Evolutionary conservation across 2,329 filamentous ascomycete species (phyloP), one percentile per base, ranked within the genome.

Genomic region (Paracoccidioides lutzii): DNA sequence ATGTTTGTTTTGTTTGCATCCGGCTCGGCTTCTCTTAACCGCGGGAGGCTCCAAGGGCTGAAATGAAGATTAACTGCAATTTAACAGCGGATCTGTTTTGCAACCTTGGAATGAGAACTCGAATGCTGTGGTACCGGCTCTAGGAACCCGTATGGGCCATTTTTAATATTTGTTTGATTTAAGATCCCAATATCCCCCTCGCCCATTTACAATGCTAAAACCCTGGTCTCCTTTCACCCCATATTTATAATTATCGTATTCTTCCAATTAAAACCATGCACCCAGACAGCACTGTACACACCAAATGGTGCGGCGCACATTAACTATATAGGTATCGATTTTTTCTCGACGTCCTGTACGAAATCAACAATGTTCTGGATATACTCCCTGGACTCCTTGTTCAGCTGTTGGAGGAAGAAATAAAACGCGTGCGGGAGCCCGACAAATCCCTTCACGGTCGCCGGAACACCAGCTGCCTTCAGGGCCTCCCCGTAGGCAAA

Each of bases 361-460:
- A 45, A 53, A 44, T 53, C 32, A 14, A 53, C 41, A 3, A 53
- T 41, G 41, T 53, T 53, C 30, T 53, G 52, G n/a, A 53, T 32
- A 15, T 37, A 53, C 5, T 53, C 52, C 22, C 52, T 45, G 15
- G 52, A 37, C 7, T 53, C 52, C 41, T 53, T 53, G 32, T 53
- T 41, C 9, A 44, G 41, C 8, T 22, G 14, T 32, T 53, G 37
- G 40, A 44, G 30, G 41, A 53, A 53, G n/a, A 53, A 35, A 30
- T 53, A 44, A 53, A 44, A 43, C 2, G 40, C 38, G 15, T 53
- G 52, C 4, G 52, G 52, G 10, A 53, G 42, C 7, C 52, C 42
- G 7, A 41, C 28, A 38, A 52, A 43, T n/a, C 8, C 41, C 12
- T 52, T 52, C 28, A 32, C 50, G 2, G 37, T 52, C 12, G 42